Conservation (phyloP, 78 protist genomes). For the Tieghemostelium lacteum region DNA sequence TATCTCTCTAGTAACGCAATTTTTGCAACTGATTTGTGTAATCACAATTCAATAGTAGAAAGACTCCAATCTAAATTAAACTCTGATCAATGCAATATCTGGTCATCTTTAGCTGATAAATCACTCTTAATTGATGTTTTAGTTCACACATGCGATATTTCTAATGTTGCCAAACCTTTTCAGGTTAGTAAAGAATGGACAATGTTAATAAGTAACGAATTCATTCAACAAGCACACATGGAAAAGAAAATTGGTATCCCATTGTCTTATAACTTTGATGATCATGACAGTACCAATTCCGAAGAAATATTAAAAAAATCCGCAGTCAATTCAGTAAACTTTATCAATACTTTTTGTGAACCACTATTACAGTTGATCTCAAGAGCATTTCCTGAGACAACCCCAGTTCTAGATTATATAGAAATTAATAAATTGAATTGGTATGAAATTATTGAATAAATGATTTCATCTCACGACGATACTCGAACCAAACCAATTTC, state of each 20-base stretch:
- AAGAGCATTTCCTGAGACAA: conserved; percentile 52
- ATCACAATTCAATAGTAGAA: neutral
- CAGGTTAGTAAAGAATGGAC: conserved; percentile 47
- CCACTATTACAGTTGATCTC: conserved; percentile 28
- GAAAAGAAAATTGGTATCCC: conserved; percentile 56
- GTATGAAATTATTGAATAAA: conserved; percentile 1
- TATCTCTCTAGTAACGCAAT: neutral
- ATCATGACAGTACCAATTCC: neutral
- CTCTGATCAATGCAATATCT: neutral
- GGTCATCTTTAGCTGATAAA: neutral
- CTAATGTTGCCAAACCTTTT: conserved; percentile 61
- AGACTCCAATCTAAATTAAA: neutral
- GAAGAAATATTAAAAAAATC: neutral
- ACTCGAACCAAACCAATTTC: no score
- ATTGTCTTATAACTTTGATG: conserved; percentile 18
- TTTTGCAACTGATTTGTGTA: conserved; percentile 8
- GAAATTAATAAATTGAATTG: conserved; percentile 9
- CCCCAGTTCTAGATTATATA: neutral
- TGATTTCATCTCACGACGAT: no score
- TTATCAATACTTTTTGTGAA: conserved; percentile 55
- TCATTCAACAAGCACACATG: conserved; percentile 51
- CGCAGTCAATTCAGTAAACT: conserved; percentile 40
- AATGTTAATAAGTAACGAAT: conserved; percentile 19
- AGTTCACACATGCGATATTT: conserved; percentile 65
- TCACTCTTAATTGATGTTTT: neutral